These are phyloP conservation scores for Alternaria gansuensis DNA, from an alignment of 2,329 filamentous ascomycete species.

Conservation along the genomic window DNA sequence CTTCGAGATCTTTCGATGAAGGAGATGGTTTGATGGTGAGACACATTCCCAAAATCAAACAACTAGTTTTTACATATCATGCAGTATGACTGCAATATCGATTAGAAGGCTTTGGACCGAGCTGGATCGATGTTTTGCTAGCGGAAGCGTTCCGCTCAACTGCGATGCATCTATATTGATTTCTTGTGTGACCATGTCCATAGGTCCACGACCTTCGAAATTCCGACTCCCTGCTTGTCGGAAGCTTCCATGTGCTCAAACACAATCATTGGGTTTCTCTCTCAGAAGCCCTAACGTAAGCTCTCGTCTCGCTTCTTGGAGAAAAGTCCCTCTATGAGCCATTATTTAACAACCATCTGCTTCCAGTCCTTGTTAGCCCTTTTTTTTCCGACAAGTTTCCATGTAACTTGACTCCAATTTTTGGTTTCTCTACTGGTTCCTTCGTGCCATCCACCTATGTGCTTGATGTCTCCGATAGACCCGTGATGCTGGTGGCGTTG, in stretches of 20 bases:
- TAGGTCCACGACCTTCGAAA: neutral
- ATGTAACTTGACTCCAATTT: neutral
- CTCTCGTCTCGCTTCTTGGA: neutral
- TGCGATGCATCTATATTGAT: neutral
- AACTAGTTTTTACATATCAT: neutral
- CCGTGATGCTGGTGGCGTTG: neutral
- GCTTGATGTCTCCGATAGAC: neutral
- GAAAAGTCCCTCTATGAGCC: neutral
- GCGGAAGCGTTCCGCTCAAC: neutral
- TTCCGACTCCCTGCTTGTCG: neutral
- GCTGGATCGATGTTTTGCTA: neutral
- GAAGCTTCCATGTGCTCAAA: neutral
- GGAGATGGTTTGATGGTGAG: constrained; percentile 86
- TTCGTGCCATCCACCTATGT: neutral
- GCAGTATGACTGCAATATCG: neutral
- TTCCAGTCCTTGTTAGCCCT: neutral
- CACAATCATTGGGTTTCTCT: neutral
- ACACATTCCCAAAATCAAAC: constrained; percentile 31
- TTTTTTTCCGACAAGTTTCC: neutral
- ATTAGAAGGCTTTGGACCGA: neutral
- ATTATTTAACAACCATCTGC: neutral
- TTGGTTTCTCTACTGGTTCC: neutral
- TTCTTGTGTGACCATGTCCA: neutral
- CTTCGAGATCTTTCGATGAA: constrained; percentile 68
- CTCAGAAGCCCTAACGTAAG: neutral